A percentile compares a stretch with the other conserved stretches of the same genome.
Evolutionary conservation across 495 filamentous ascomycete genomes (phyloP).

Genomic region (Halenospora varia): DNA sequence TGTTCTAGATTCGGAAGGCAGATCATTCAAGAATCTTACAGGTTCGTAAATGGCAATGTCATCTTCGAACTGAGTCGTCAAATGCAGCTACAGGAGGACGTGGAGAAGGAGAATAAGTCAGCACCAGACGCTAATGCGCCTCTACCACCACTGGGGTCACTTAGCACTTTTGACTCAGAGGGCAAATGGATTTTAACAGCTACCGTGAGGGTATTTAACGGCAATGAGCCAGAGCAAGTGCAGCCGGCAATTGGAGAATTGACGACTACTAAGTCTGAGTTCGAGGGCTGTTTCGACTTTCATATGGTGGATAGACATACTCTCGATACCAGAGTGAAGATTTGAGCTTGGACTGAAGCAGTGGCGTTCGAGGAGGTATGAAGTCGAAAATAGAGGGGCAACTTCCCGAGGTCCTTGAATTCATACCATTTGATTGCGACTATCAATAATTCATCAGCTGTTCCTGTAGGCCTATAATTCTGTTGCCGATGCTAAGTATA

Average conservation of each 20-base stretch:
- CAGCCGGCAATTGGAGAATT: slow-evolving; percentile 19
- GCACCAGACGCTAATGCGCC: neutral
- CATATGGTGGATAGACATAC: slow-evolving; percentile 16
- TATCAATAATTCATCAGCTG: too few species aligned
- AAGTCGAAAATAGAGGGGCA: neutral
- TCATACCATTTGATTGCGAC: neutral
- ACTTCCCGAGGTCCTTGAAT: neutral
- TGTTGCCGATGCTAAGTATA: too few species aligned
- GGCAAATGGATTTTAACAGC: slow-evolving; percentile 25
- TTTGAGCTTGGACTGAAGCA: neutral
- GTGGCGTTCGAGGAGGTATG: neutral
- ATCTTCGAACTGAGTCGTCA: slow-evolving; percentile 18
- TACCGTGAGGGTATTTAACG: slow-evolving; percentile 8
- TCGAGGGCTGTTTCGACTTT: slow-evolving; percentile 22
- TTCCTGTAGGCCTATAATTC: too few species aligned
- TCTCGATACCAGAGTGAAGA: slow-evolving; percentile 25
- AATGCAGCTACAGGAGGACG: neutral
- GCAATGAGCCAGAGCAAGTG: slow-evolving; percentile 13
- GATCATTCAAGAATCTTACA: slow-evolving; percentile 16
- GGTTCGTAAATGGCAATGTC: slow-evolving; percentile 19
- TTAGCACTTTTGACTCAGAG: slow-evolving; percentile 18
- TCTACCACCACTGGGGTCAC: slow-evolving; percentile 12
- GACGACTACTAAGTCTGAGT: slow-evolving; percentile 13
- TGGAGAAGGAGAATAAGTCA: neutral
- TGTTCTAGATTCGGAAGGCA: slow-evolving; percentile 12